Evolutionary conservation across 192 early-diverging fungal genomes (phyloP).

Genomic region (Podila clonocystis): DNA sequence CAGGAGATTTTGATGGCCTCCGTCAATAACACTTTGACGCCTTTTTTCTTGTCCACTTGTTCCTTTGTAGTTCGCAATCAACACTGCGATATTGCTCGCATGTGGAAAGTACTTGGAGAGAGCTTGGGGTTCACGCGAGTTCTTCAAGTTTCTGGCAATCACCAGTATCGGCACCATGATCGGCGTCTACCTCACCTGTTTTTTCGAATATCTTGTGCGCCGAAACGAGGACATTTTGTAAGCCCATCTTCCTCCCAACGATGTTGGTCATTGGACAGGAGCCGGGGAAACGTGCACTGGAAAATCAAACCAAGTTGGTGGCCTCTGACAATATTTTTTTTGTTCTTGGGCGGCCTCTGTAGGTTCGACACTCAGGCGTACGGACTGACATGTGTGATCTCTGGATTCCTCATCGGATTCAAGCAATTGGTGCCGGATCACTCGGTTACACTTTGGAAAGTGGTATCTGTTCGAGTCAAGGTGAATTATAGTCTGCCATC

Average conservation of each 20-base stretch:
- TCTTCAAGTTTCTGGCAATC: constrained; percentile 74
- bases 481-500: constrained; percentile 54
- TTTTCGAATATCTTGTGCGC: constrained; percentile 67
- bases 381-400: constrained; percentile 78
- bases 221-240: constrained; percentile 69
- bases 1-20: too few relatives aligned
- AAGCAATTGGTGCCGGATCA: constrained; percentile 94
- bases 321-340: neutral
- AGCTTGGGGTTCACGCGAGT: constrained; percentile 82
- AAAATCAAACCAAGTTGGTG: neutral
- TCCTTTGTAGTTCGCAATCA: constrained; percentile 19
- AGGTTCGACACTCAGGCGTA: constrained; percentile 70
- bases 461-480: constrained; percentile 80
- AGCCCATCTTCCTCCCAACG: constrained; percentile 4
- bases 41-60: too few relatives aligned
- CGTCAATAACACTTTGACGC: too few relatives aligned
- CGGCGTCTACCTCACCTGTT: constrained; percentile 62
- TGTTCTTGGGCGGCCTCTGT: neutral
- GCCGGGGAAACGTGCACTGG: too few relatives aligned
- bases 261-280: too few relatives aligned
- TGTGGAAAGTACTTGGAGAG: constrained; percentile 86
- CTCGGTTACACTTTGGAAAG: constrained; percentile 68
- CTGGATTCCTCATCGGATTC: constrained; percentile 86
- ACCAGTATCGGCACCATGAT: constrained; percentile 61
- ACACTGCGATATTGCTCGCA: constrained; percentile 48